Conservation (phyloP, 2,329 filamentous ascomycete genomes). For the Hymenoscyphus infarciens region DNA sequence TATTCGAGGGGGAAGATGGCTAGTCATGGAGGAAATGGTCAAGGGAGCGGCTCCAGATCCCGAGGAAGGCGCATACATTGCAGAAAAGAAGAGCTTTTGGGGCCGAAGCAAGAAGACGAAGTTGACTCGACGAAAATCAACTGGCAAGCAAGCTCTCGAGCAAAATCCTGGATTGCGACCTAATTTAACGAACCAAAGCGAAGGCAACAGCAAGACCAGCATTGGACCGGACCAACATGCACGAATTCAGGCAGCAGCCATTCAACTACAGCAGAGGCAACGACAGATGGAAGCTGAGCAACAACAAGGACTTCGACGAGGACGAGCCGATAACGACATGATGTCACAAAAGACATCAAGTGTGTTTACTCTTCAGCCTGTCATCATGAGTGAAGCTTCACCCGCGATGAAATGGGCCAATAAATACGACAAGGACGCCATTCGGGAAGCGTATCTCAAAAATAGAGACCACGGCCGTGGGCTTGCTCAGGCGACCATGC, state of each 20-base stretch:
- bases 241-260: slow-evolving; percentile 86
- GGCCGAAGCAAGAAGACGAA: slow-evolving; percentile 74
- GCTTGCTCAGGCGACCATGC: slow-evolving; percentile 44
- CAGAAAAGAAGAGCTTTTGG: slow-evolving; percentile 93
- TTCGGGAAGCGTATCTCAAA: slow-evolving; percentile 80
- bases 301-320: slow-evolving; percentile 44
- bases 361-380: slow-evolving; percentile 80
- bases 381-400: slow-evolving; percentile 80
- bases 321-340: slow-evolving; percentile 53
- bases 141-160: slow-evolving; percentile 56
- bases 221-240: slow-evolving; percentile 90
- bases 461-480: slow-evolving; percentile 71
- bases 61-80: slow-evolving; percentile 81
- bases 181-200: slow-evolving; percentile 41
- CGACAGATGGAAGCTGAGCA: slow-evolving; percentile 64
- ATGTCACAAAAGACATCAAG: slow-evolving; percentile 78
- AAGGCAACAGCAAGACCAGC: slow-evolving; percentile 67
- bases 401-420: slow-evolving; percentile 96
- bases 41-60: slow-evolving; percentile 87
- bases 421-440: slow-evolving; percentile 86
- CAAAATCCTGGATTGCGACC: slow-evolving; percentile 40
- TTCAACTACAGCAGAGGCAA: slow-evolving; percentile 72
- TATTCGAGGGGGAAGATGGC: slow-evolving; percentile 78
- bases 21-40: slow-evolving; percentile 94
- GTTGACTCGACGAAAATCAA: slow-evolving; percentile 67